These are phyloP conservation scores for Hypomontagnella monticulosa DNA, from an alignment of 495 filamentous ascomycete species.

Conservation along the genomic window DNA sequence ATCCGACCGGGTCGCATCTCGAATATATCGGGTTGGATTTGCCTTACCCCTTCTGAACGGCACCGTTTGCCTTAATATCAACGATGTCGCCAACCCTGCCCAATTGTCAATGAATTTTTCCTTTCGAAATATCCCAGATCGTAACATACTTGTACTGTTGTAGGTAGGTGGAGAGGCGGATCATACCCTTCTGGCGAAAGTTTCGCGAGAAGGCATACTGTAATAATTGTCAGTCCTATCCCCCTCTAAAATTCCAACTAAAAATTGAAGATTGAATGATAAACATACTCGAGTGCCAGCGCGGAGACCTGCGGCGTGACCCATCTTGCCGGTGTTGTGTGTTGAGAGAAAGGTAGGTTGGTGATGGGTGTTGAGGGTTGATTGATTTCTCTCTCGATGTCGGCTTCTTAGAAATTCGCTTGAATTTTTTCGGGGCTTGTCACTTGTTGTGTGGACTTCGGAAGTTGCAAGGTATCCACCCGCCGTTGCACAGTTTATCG, in stretches of 20 bases:
- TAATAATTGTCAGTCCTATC: constrained; percentile 47
- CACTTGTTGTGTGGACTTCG: constrained; percentile 27
- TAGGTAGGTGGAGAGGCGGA: constrained; percentile 90
- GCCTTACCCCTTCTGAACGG: constrained; percentile 96
- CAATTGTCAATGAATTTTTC: constrained; percentile 45
- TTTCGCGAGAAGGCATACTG: constrained; percentile 91
- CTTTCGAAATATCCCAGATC: background rate
- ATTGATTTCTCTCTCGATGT: constrained; percentile 30
- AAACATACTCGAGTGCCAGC: constrained; percentile 85
- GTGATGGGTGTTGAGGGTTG: constrained; percentile 47
- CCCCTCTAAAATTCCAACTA: constrained; percentile 2
- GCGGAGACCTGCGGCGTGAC: constrained; percentile 95
- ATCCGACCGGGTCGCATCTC: constrained; percentile 21
- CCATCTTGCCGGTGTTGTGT: constrained; percentile 71
- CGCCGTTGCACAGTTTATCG: background rate
- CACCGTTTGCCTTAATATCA: constrained; percentile 95
- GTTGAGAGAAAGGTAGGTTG: constrained; percentile 49
- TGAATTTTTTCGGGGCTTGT: constrained; percentile 37
- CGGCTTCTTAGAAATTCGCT: constrained; percentile 40
- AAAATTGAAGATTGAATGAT: too few relatives aligned
- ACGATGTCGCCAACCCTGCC: constrained; percentile 94
- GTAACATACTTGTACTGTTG: constrained; percentile 81
- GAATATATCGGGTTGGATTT: background rate
- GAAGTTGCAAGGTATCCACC: background rate
- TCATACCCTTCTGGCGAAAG: constrained; percentile 93